These are phyloP conservation scores for Gossypium schwendimanii DNA, from an alignment of 441 rosid species.

Conservation along the genomic window DNA sequence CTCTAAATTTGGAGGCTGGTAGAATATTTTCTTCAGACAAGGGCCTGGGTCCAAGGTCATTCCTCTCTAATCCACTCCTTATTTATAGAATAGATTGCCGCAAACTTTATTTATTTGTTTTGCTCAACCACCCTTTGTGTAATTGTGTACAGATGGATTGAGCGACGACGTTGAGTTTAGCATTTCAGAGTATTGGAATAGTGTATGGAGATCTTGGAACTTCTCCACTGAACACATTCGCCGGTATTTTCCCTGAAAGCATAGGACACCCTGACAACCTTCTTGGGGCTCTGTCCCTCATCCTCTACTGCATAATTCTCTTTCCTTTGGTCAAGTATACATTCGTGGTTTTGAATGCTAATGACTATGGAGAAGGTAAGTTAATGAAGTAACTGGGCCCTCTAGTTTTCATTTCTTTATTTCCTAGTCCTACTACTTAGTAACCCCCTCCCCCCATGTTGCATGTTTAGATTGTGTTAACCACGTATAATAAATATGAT, in stretches of 20 bases:
- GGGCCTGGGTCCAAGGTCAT: neutral
- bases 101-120: neutral
- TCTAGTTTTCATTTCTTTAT: neutral
- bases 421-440: neutral
- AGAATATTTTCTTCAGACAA: conserved; percentile 24
- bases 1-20: conserved; percentile 54
- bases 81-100: neutral
- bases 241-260: conserved; percentile 46
- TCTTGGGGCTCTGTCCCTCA: conserved; percentile 56
- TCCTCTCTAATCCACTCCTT: no score
- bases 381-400: no score
- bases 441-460: neutral
- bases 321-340: conserved; percentile 56
- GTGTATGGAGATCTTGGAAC: conserved; percentile 82
- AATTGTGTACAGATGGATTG: conserved; percentile 30
- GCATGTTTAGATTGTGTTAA: no score
- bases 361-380: conserved; percentile 76
- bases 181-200: conserved; percentile 65
- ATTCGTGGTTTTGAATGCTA: conserved; percentile 56
- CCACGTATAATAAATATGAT: neutral
- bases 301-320: conserved; percentile 53
- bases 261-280: conserved; percentile 38
- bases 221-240: conserved; percentile 61
- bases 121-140: neutral
- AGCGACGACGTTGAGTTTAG: conserved; percentile 47